Base-by-base conservation (phyloP, 1,284 basidiomycete species). In the Gomphus bonarii region DNA sequence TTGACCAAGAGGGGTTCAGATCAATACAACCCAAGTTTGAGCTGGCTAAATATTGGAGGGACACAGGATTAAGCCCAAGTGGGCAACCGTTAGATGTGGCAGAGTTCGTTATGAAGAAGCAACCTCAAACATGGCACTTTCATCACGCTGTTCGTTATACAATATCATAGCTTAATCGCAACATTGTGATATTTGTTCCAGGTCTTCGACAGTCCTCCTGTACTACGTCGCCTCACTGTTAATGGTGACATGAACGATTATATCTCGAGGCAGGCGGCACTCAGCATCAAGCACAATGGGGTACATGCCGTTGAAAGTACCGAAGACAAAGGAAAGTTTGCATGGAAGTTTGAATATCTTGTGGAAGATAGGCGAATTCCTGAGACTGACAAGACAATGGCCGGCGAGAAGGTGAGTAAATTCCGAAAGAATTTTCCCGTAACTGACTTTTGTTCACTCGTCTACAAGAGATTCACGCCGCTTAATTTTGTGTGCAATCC, bases 1-100 rank as follows among this genome's bases (percentile, higher is more conserved):
- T 91, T 33, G 89, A 91, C 64, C 88, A 91, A 68, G 88, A 91
- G 69, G 83, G 85, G 7, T 87, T 85, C 62, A 79, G 86, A 30
- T 74, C 77, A 11, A 73, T 83, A 16, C 71, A 73, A 22, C 79
- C 83, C 18, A 68, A 72, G 11, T 83, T 89, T 70, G 74, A 72
- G 58, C 77, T 83, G 49, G 71, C 72, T n/a, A 79, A 79, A 4
- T 63, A 61, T 33, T 65, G 52, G 78, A 77, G 60, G 72, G 73
- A 20, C 49, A 63, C 40, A 59, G 18, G 38, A 58, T 36, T 53
- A 40, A 28, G 54, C 61, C 66, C 65, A 35, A 66, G 68, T 30
- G 64, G 67, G 12, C 71, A 72, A 54, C 65, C 68, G 18, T 55
- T 70, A 49, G 60, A 65, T 11, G 68, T 80, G 55, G 83, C 75